Percentiles rank a stretch among this genome's conserved stretches.
These are phyloP conservation scores for Trichoderma sp. DNA, from an alignment of 2,329 filamentous ascomycete species.

Conservation along the genomic window DNA sequence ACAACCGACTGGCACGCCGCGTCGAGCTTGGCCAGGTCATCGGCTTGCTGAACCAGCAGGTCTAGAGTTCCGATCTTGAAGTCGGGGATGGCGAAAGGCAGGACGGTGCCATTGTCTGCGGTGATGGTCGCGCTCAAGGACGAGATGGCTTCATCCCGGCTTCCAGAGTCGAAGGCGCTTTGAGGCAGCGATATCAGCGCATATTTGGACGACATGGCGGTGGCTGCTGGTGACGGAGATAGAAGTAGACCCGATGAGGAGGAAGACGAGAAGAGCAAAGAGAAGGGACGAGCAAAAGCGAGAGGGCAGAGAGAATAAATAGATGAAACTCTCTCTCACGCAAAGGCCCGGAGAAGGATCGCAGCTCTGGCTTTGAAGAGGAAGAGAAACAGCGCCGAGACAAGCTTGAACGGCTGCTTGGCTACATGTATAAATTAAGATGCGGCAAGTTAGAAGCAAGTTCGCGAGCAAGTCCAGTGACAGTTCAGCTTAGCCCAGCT, in stretches of 20 bases:
- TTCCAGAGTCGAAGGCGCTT: slow-evolving; percentile 76
- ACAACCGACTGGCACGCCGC: slow-evolving; percentile 76
- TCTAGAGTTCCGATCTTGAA: slow-evolving; percentile 99
- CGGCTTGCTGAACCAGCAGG: slow-evolving; percentile 90
- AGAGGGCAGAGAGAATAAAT: not conserved
- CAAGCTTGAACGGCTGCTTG: not conserved
- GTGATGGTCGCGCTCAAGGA: slow-evolving; percentile 70
- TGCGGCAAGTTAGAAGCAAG: not conserved
- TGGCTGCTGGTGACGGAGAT: slow-evolving; percentile 10
- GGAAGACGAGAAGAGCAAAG: not conserved
- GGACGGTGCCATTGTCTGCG: slow-evolving; percentile 70
- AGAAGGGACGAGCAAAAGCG: not conserved
- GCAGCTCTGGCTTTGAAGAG: not conserved
- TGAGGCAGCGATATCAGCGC: slow-evolving; percentile 86
- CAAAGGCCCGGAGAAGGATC: not conserved
- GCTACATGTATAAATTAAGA: not conserved
- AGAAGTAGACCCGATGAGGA: slow-evolving; percentile 13
- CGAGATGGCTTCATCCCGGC: slow-evolving; percentile 77
- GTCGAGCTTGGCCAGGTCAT: slow-evolving; percentile 89
- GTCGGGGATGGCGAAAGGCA: slow-evolving; percentile 78
- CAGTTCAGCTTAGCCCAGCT: slow-evolving; percentile 11
- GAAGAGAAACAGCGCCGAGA: not conserved
- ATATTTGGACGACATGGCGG: slow-evolving; percentile 61
- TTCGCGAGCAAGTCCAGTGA: slow-evolving; percentile 12
- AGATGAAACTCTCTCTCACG: not conserved